Evolutionary conservation across 768 basidiomycete genomes (phyloP).

Genomic region (Leucosporidium creatinivorum): DNA sequence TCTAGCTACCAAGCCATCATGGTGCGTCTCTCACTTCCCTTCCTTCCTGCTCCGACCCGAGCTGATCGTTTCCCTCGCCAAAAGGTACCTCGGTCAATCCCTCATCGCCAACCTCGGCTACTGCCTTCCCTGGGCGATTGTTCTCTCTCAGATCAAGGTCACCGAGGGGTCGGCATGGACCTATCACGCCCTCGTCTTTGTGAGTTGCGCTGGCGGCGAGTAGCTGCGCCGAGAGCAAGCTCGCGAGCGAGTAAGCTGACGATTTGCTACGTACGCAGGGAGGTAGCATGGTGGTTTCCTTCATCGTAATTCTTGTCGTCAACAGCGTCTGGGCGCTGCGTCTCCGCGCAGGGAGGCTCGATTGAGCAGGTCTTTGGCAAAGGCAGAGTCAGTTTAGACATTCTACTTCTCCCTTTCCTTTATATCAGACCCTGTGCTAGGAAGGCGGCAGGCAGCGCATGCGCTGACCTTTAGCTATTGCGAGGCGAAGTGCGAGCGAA

Average conservation of each 20-base stretch:
- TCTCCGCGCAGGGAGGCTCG: no score
- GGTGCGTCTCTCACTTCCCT: neutral
- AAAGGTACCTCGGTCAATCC: constrained; percentile 29
- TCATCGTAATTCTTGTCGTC: no score
- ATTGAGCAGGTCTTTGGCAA: no score
- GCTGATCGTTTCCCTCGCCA: neutral
- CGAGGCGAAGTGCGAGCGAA: no score
- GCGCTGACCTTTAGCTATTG: no score
- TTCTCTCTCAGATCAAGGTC: constrained; percentile 10
- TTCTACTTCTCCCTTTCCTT: no score
- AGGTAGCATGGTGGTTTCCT: neutral
- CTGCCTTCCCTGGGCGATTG: constrained; percentile 34
- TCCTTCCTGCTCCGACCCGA: neutral
- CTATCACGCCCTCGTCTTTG: constrained; percentile 34
- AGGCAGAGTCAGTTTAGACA: no score
- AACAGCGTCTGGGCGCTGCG: no score
- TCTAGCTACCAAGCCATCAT: constrained; percentile 29
- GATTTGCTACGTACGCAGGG: neutral
- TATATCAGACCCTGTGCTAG: no score
- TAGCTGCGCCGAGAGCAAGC: no score
- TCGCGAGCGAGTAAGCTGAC: constrained; percentile 37
- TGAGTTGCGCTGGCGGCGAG: constrained; percentile 2
- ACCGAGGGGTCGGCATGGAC: constrained; percentile 24
- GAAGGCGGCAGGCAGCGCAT: no score
- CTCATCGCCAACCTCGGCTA: constrained; percentile 29